Evolutionary conservation across 169 alveolate genomes (phyloP), one percentile per base, ranked within the genome.

Genomic region (Plasmodium coatneyi): DNA sequence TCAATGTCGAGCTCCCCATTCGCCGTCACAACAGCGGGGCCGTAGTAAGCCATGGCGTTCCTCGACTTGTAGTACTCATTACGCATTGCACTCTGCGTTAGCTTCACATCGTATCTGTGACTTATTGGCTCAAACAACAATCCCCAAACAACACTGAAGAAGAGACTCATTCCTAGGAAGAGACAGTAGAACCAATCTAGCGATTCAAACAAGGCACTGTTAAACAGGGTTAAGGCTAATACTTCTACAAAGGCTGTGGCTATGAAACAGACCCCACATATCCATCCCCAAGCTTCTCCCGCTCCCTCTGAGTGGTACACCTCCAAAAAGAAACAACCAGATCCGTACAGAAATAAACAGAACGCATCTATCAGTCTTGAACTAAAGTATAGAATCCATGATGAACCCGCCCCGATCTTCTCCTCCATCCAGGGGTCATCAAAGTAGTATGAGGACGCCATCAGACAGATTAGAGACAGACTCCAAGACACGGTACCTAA

Each of bases 41-140:
- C 99, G 83, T 97, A 98, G 95, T 98, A 98, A 19, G 99, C 99
- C 98, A 98, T 97, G 36, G 99, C 99, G 83, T 98, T 98, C 79
- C 98, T 95, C 5, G 98, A 97, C 92, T 98, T 98, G 92, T 97
- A 98, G 89, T 97, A 98, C 72, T 98, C 99, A 93, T 97, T 97
- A 22, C 99, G 92, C 95, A 98, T 96, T 0, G 98, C 99, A 66
- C 98, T 96, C 95, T 98, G 99, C 10, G 98, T 97, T 84, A 97
- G 92, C 89, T 97, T 96, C 12, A 98, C 99, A 91, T 97, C 98
- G 83, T 95, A 96, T 81, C 98, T 95, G 89, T 97, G 98, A 70
- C 97, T 96, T 12, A 97, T 96, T 0, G 98, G 98, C 93, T 98
- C 99, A 92, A 98, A 98, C 39, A 97, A 56, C 10, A 97, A 91